Evolutionary conservation across 345 rosid genomes (phyloP).

Genomic region (Citrus unshiu): DNA sequence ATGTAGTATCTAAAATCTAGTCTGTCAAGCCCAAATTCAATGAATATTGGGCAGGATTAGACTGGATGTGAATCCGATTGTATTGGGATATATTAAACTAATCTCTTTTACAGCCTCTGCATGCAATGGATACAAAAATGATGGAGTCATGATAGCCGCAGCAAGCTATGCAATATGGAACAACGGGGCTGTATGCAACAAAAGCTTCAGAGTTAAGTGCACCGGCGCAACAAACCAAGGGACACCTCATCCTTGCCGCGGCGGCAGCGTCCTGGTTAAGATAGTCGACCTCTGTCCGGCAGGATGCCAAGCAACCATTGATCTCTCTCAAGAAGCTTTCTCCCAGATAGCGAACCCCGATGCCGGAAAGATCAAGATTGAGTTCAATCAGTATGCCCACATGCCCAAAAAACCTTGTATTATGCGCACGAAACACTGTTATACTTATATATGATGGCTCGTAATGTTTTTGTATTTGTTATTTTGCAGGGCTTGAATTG

Average conservation of each 20-base stretch:
- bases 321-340: slow-evolving; percentile 35
- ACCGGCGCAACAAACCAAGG: background rate
- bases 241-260: slow-evolving; percentile 17
- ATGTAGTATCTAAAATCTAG: no score
- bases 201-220: slow-evolving; percentile 7
- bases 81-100: background rate
- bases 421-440: background rate
- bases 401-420: background rate
- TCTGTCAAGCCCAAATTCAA: no score
- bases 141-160: slow-evolving; percentile 16
- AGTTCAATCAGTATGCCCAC: slow-evolving; percentile 20
- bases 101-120: slow-evolving; percentile 11
- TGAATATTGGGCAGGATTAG: no score
- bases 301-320: slow-evolving; percentile 22
- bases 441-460: background rate
- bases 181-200: slow-evolving; percentile 16
- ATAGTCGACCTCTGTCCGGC: slow-evolving; percentile 7
- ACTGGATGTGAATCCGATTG: no score
- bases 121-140: slow-evolving; percentile 13
- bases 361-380: slow-evolving; percentile 37
- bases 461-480: background rate
- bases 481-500: background rate
- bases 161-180: slow-evolving; percentile 10
- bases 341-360: slow-evolving; percentile 26
- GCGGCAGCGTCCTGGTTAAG: slow-evolving; percentile 3